Percentiles rank a stretch among this genome's conserved stretches.
These are phyloP conservation scores for Aspergillus sp. DNA, from an alignment of 2,329 filamentous ascomycete genomes.

Conservation along the genomic window DNA sequence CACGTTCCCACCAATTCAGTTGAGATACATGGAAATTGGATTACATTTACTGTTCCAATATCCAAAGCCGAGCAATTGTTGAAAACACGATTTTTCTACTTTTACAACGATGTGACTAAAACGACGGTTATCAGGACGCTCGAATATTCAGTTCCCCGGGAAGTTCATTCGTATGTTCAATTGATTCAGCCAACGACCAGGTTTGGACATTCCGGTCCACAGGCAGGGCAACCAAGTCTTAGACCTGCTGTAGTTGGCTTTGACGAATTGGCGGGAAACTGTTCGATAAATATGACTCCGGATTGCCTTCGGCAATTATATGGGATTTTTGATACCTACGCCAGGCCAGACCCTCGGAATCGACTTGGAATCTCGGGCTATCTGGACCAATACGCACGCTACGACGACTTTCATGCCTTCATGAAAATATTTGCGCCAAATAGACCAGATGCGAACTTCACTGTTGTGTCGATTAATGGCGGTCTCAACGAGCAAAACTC, in stretches of 20 bases:
- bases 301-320: conserved; percentile 49
- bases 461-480: conserved; percentile 52
- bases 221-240: conserved; percentile 31
- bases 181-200: conserved; percentile 63
- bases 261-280: conserved; percentile 25
- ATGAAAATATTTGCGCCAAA: conserved; percentile 51
- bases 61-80: conserved; percentile 51
- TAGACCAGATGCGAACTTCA: conserved; percentile 51
- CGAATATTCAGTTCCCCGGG: conserved; percentile 58
- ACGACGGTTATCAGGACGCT: conserved; percentile 50
- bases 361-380: conserved; percentile 46
- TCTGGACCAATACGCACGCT: conserved; percentile 48
- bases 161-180: conserved; percentile 52
- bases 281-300: conserved; percentile 42
- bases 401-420: conserved; percentile 54
- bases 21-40: conserved; percentile 55
- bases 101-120: conserved; percentile 42
- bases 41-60: conserved; percentile 46
- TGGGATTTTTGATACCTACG: conserved; percentile 30
- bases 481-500: conserved; percentile 49
- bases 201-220: conserved; percentile 50
- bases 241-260: conserved; percentile 7
- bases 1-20: conserved; percentile 44
- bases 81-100: conserved; percentile 55
- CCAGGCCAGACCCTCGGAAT: conserved; percentile 30